Conservation (phyloP, 2,329 filamentous ascomycete genomes). For the Whalleya microplaca region DNA sequence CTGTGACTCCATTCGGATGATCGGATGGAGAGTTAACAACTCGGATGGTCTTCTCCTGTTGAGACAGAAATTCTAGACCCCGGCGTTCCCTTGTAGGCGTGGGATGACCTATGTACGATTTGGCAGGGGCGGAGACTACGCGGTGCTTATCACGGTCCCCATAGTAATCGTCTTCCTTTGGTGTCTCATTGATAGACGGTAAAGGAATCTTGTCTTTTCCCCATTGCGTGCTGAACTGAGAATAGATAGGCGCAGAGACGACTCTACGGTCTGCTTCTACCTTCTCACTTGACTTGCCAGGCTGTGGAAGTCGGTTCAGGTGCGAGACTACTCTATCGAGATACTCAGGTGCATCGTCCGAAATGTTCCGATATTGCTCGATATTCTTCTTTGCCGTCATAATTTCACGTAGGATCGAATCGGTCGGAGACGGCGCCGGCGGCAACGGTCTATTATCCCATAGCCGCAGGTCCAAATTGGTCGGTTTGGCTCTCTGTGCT, state of each 20-base stretch:
- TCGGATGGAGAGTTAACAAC: conserved; percentile 55
- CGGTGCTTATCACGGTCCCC: conserved; percentile 42
- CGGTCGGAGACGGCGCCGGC: conserved; percentile 47
- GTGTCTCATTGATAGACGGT: conserved; percentile 53
- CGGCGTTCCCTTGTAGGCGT: conserved; percentile 36
- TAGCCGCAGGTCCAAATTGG: conserved; percentile 17
- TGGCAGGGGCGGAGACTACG: conserved; percentile 50
- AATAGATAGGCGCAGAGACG: conserved; percentile 56
- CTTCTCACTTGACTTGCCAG: conserved; percentile 15
- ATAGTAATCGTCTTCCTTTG: conserved; percentile 28
- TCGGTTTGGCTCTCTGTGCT: conserved; percentile 5
- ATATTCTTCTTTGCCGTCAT: conserved; percentile 25
- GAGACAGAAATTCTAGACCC: conserved; percentile 50
- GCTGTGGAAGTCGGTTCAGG: conserved; percentile 17
- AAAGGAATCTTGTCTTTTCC: conserved; percentile 43
- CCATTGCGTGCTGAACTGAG: conserved; percentile 43
- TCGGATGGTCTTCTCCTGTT: conserved; percentile 56
- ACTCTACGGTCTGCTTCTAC: conserved; percentile 47
- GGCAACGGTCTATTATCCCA: conserved; percentile 58
- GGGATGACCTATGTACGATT: conserved; percentile 14
- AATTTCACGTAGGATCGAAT: conserved; percentile 32
- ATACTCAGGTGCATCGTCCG: conserved; percentile 15
- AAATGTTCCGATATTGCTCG: conserved; percentile 3
- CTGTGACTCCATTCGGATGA: conserved; percentile 36
- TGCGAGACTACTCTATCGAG: conserved; percentile 20